phyloP scores from a whole-genome alignment of 1,139 yeast genomes.

The Meyerozyma smithsonii region DNA sequence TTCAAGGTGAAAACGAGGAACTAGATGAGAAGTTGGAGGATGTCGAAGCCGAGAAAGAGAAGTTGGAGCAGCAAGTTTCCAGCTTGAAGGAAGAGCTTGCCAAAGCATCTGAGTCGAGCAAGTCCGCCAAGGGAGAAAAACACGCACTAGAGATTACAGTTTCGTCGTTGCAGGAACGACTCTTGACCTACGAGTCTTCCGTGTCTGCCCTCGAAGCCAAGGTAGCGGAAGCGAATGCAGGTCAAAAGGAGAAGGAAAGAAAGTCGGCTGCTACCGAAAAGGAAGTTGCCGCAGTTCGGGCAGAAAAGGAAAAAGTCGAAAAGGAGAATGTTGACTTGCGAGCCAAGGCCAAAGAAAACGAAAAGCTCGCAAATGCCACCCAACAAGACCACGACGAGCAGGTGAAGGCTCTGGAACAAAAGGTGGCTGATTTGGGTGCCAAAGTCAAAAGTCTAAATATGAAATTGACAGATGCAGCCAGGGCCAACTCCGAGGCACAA shows the following conservation, averaged over 20 bases:
- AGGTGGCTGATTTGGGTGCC: background rate
- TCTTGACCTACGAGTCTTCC: background rate
- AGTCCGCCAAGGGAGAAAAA: background rate
- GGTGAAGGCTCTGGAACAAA: background rate
- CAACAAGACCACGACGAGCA: too few relatives aligned
- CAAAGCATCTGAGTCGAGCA: background rate
- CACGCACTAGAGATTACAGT: background rate
- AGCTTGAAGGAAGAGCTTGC: slow-evolving; percentile 12
- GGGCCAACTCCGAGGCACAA: too few relatives aligned
- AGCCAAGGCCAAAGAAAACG: too few relatives aligned
- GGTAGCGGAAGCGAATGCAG: background rate
- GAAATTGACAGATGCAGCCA: background rate
- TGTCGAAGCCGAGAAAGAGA: slow-evolving; percentile 7
- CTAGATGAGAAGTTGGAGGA: slow-evolving; percentile 6
- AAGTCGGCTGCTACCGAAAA: background rate
- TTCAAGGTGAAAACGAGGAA: slow-evolving; percentile 3
- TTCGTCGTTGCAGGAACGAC: background rate
- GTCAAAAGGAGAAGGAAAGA: background rate
- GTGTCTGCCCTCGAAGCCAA: background rate
- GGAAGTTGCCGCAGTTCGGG: background rate
- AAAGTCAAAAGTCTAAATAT: background rate
- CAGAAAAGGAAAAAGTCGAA: background rate
- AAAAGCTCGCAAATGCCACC: background rate
- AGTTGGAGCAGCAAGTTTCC: slow-evolving; percentile 6
- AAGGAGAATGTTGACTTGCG: too few relatives aligned